Evolutionary conservation across 192 early-diverging fungal genomes (phyloP), one percentile per base, ranked within the genome.

Genomic region (Spinellus fusiger): DNA sequence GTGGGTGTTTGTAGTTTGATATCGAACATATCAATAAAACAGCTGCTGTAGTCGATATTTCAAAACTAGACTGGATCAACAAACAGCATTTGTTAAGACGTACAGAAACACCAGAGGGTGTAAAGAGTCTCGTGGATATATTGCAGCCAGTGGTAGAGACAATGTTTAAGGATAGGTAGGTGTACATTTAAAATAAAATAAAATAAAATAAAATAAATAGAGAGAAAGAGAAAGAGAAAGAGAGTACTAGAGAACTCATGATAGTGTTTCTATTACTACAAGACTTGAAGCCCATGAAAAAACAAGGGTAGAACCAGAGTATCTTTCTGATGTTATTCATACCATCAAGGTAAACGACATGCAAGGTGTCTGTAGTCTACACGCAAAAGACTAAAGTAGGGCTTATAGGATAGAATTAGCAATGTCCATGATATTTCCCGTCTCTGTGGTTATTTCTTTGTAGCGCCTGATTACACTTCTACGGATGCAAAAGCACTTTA

Each of bases 21-120:
- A 31, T 89, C 8, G 66, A 74, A 1, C 61, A 80, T 5, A 55
- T 92, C 35, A 79, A 86, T 58, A 80, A 84, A 31, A 84, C 86
- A 0, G 74, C 77, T 23, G 78, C 84, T 0, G 76, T 88, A 6
- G 87, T 93, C 3, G 66, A 79, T 34, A 76, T 74, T 35, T 80
- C 82, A n/a, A 89, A 87, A 62, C 65, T 93, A 12, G 83, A 89
- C 61, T 84, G 80, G 73, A 76, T 93, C 32, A 90, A 93, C 68
- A 85, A 88, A 59, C 82, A 82, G 32, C 88, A 93, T 69, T 53
- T 83, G 13, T 60, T 74, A 23, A 64, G 64, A 20, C 58, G 80
- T 59, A 62, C 75, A 35, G 66, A 73, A 44, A 75, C 77, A 18
- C n/a, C 48, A 9, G 49, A 65, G 10, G 80, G 83, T 8, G 46